A percentile compares a stretch with the other conserved stretches of the same genome.
Evolutionary conservation across 306 rosid genomes (phyloP).

Genomic region (Glycine tomentella): DNA sequence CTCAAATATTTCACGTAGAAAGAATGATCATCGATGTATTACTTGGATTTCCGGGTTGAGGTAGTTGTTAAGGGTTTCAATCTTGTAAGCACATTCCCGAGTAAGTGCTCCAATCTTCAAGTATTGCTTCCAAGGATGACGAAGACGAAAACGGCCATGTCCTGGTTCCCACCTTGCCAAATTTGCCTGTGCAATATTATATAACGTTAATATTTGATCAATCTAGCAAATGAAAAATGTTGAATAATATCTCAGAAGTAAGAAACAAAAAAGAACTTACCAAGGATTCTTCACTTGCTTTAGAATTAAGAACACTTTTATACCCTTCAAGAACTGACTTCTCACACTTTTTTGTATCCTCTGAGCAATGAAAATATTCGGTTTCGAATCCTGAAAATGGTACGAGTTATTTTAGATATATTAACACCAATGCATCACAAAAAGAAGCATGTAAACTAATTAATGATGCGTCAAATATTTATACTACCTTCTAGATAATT

Average conservation of each 20-base stretch:
- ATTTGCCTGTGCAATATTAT: constrained; percentile 64
- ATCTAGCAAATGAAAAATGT: constrained; percentile 15
- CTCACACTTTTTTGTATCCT: constrained; percentile 51
- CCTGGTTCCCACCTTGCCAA: constrained; percentile 97
- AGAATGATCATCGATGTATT: constrained; percentile 34
- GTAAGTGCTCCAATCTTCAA: constrained; percentile 76
- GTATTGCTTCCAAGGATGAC: constrained; percentile 93
- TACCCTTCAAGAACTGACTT: constrained; percentile 66
- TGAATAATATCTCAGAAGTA: constrained; percentile 1
- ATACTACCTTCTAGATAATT: constrained; percentile 69
- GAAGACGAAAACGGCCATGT: constrained; percentile 75
- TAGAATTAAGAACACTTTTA: constrained; percentile 74
- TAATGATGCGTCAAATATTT: not conserved
- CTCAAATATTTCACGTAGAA: not conserved
- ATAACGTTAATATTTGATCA: not conserved
- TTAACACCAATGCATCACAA: not conserved
- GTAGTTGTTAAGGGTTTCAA: constrained; percentile 71
- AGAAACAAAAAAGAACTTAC: constrained; percentile 41
- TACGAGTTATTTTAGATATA: not conserved
- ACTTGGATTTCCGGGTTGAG: constrained; percentile 62
- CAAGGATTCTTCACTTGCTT: constrained; percentile 73
- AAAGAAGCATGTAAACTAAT: not conserved
- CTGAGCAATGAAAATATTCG: constrained; percentile 59
- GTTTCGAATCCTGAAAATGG: constrained; percentile 68
- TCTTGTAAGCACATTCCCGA: constrained; percentile 78